Evolutionary conservation across 2,329 filamentous ascomycete species (phyloP).

Genomic region (Ploettnerulaceae sp.): DNA sequence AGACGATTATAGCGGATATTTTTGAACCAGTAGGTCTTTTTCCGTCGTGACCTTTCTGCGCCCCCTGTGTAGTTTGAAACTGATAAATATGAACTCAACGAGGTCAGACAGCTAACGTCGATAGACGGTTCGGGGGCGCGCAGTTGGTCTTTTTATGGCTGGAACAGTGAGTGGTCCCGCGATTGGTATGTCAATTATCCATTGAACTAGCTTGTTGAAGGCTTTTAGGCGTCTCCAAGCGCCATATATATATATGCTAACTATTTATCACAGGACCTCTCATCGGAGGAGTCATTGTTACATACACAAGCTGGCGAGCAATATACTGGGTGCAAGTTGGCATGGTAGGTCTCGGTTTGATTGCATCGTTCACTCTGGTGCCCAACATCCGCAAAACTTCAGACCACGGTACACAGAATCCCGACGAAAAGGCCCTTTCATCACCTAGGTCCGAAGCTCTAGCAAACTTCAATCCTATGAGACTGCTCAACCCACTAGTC

Average conservation of each 20-base stretch:
- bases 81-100: no score
- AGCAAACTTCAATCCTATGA: constrained; percentile 1
- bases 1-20: constrained; percentile 18
- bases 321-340: constrained; percentile 35
- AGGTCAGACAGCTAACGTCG: no score
- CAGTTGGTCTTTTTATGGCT: constrained; percentile 40
- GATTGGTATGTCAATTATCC: constrained; percentile 12
- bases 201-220: no score
- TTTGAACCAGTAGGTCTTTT: constrained; percentile 13
- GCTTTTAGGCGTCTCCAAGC: no score
- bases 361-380: constrained; percentile 30
- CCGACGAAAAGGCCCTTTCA: not conserved
- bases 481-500: not conserved
- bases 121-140: constrained; percentile 37
- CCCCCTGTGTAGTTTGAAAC: no score
- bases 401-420: not conserved
- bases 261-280: constrained; percentile 21
- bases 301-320: constrained; percentile 31
- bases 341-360: constrained; percentile 31
- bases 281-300: constrained; percentile 33
- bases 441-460: not conserved
- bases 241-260: no score
- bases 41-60: no score
- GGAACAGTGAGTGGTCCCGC: constrained; percentile 41
- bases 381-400: constrained; percentile 12